These are phyloP conservation scores for Mucor sp. DNA, from an alignment of 371 early-diverging fungal genomes.

Conservation along the genomic window DNA sequence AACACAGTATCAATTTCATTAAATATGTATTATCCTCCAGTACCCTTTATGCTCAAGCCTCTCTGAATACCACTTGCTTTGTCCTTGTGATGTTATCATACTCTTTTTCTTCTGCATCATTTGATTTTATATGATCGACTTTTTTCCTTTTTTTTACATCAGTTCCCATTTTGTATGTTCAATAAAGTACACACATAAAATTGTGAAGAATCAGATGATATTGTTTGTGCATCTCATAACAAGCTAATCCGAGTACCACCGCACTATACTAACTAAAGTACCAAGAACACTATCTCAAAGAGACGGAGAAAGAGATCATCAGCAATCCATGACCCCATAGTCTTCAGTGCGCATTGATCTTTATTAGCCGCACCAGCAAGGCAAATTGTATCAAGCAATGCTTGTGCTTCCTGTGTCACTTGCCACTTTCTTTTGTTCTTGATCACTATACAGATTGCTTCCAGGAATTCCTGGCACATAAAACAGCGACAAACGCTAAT, in stretches of 20 bases:
- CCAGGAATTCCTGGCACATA: too few relatives aligned
- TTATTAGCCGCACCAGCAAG: neutral
- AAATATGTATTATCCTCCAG: neutral
- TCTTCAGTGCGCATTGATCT: neutral
- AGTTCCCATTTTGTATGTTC: neutral
- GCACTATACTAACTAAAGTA: neutral
- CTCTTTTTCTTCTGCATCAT: neutral
- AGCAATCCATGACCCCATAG: neutral
- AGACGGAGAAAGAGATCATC: neutral
- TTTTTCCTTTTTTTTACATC: neutral
- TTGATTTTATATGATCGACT: neutral
- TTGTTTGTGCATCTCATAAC: neutral
- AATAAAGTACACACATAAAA: neutral
- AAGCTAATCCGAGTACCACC: neutral
- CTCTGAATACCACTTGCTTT: neutral
- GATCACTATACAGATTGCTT: too few relatives aligned
- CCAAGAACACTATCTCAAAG: neutral
- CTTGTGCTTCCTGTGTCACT: neutral
- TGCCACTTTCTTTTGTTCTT: too few relatives aligned
- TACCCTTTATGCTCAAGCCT: neutral
- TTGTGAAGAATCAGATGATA: neutral
- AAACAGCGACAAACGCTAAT: too few relatives aligned
- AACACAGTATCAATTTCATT: neutral
- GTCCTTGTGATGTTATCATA: neutral
- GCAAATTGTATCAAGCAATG: neutral